Evolutionary conservation across 805 yeast genomes (phyloP).

Genomic region (Metschnikowia picachoensis): DNA sequence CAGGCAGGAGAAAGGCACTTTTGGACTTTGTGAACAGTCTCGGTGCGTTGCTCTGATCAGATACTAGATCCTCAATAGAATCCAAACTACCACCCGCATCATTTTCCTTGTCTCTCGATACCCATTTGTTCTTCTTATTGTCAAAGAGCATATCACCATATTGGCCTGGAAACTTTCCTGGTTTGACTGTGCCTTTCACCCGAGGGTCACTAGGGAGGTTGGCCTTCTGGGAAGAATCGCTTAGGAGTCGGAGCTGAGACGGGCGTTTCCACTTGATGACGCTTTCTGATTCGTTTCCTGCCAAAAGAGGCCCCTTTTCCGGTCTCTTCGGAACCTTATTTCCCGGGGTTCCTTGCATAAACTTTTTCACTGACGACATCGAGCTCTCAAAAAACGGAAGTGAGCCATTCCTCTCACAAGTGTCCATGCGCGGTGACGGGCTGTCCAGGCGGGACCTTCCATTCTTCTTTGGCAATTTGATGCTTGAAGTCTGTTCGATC

Average conservation of each 20-base stretch:
- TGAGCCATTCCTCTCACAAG: not conserved
- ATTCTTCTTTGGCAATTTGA: not conserved
- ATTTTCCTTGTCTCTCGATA: constrained; percentile 24
- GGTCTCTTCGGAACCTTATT: not conserved
- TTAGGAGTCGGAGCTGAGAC: constrained; percentile 31
- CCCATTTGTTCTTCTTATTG: constrained; percentile 29
- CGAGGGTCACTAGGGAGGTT: constrained; percentile 1
- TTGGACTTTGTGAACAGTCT: not conserved
- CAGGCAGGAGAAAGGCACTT: not conserved
- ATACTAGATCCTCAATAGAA: constrained; percentile 34
- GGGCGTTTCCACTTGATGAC: constrained; percentile 36
- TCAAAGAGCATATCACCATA: constrained; percentile 37
- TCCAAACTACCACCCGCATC: constrained; percentile 29
- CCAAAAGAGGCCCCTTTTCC: too few species aligned
- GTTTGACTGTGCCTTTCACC: constrained; percentile 32
- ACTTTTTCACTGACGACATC: constrained; percentile 13
- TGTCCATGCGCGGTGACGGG: constrained; percentile 7
- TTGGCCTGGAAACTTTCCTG: constrained; percentile 31
- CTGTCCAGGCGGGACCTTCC: not conserved
- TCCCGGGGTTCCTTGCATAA: not conserved
- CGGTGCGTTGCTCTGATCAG: not conserved
- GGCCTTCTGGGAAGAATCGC: constrained; percentile 3
- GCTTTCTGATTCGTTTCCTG: constrained; percentile 2
- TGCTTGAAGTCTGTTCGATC: constrained; percentile 3
- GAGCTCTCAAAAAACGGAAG: constrained; percentile 10